Percentiles rank a stretch among this genome's conserved stretches.
Conservation (phyloP, 768 basidiomycete genomes). For the Mycena albidolilacea region DNA sequence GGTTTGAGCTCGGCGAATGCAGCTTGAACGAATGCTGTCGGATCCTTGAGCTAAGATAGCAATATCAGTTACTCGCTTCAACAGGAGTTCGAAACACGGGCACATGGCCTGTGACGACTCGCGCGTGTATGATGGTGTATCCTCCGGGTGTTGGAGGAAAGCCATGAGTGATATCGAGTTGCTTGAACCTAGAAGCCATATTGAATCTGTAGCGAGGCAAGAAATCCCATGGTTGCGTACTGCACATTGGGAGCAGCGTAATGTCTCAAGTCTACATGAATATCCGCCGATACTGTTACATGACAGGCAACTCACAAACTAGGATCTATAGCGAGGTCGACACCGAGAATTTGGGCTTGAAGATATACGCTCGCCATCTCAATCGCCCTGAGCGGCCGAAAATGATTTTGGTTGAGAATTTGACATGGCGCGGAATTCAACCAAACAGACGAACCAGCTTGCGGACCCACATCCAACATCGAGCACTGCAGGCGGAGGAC, state of each 20-base stretch:
- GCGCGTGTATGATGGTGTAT: constrained; percentile 17
- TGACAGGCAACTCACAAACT: not conserved
- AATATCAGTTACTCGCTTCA: not conserved
- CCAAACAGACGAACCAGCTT: not conserved
- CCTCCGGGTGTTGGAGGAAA: not conserved
- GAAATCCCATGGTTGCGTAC: not conserved
- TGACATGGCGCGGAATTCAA: no score
- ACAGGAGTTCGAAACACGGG: not conserved
- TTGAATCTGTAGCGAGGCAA: not conserved
- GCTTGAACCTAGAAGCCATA: not conserved
- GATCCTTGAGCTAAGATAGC: constrained; percentile 8
- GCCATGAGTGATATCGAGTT: constrained; percentile 4
- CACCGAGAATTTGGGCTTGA: constrained; percentile 8
- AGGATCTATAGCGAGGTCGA: not conserved
- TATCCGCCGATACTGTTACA: not conserved
- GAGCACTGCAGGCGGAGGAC: not conserved
- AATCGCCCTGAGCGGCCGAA: not conserved
- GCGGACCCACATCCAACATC: constrained; percentile 10
- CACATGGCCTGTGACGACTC: constrained; percentile 9
- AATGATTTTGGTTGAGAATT: not conserved
- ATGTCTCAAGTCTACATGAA: not conserved
- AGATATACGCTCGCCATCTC: not conserved
- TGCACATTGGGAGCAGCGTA: not conserved
- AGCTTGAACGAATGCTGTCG: not conserved
- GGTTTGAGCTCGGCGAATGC: not conserved